phyloP scores from a whole-genome alignment of 1,284 basidiomycete genomes.

The Microbotryum scabiosae region DNA sequence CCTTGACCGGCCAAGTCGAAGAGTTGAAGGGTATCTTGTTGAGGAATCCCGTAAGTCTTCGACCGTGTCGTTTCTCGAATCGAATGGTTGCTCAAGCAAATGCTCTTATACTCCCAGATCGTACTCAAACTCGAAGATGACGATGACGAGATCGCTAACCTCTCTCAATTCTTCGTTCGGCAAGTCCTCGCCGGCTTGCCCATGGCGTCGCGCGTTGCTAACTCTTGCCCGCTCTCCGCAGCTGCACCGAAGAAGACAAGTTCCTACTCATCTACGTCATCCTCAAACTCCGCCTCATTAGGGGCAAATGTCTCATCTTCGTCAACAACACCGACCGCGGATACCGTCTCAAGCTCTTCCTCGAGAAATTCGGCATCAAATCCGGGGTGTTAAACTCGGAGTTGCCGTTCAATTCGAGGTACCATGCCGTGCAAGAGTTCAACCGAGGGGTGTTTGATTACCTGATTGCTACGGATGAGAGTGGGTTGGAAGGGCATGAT shows the following conservation, averaged over 20 bases:
- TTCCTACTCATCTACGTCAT: slow-evolving; percentile 92
- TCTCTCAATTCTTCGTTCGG: slow-evolving; percentile 81
- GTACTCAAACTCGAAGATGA: slow-evolving; percentile 77
- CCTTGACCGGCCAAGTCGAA: slow-evolving; percentile 92
- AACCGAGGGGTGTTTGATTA: slow-evolving; percentile 98
- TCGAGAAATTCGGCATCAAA: slow-evolving; percentile 96
- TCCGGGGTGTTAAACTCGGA: slow-evolving; percentile 95
- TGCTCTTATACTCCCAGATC: slow-evolving; percentile 47
- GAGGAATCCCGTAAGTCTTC: slow-evolving; percentile 66
- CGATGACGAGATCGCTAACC: slow-evolving; percentile 63
- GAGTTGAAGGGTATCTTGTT: slow-evolving; percentile 78
- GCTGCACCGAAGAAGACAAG: slow-evolving; percentile 88
- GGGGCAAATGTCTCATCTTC: slow-evolving; percentile 93
- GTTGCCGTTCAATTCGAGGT: slow-evolving; percentile 87
- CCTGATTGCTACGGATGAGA: slow-evolving; percentile 95
- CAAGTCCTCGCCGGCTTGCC: slow-evolving; percentile 37
- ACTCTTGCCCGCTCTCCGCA: slow-evolving; percentile 35
- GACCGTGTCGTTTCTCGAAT: background rate
- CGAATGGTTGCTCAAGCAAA: background rate
- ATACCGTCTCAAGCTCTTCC: slow-evolving; percentile 89
- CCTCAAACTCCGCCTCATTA: slow-evolving; percentile 85
- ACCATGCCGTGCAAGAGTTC: slow-evolving; percentile 97
- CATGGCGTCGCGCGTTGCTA: background rate
- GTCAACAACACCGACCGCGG: slow-evolving; percentile 94
- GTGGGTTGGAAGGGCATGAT: slow-evolving; percentile 44